These are phyloP conservation scores for Mucor indicus DNA, from an alignment of 371 early-diverging fungal genomes.

Conservation along the genomic window DNA sequence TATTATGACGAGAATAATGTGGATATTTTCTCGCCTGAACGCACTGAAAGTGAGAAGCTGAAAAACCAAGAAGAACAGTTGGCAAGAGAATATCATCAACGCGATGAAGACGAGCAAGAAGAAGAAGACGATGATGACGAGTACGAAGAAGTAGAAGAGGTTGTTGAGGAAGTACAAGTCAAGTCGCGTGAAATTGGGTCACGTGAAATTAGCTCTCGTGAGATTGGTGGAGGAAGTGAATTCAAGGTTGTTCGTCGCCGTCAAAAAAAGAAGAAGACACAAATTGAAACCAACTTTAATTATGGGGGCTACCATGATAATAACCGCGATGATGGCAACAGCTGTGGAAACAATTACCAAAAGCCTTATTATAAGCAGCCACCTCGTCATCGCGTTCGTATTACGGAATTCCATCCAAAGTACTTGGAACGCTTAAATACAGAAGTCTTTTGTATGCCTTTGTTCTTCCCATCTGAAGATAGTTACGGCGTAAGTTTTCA, in stretches of 20 bases:
- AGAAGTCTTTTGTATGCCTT: constrained; percentile 46
- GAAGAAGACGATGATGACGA: constrained; percentile 20
- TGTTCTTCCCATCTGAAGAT: constrained; percentile 56
- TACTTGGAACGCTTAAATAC: constrained; percentile 7
- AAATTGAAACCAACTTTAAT: constrained; percentile 8
- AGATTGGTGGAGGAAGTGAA: constrained; percentile 12
- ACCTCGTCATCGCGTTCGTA: constrained; percentile 4
- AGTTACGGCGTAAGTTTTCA: constrained; percentile 23
- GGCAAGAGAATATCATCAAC: constrained; percentile 1
- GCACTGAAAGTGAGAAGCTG: constrained; percentile 18
- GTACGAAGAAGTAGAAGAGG: constrained; percentile 20
- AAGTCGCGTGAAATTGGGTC: constrained; percentile 21
- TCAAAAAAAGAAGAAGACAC: constrained; percentile 19
- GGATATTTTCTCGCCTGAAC: constrained; percentile 19
- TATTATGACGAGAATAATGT: constrained; percentile 6
- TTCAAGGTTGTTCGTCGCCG: constrained; percentile 18
- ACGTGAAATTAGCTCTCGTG: constrained; percentile 12
- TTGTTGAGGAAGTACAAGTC: constrained; percentile 12
- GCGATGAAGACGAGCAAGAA: constrained; percentile 1
- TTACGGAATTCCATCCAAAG: constrained; percentile 14
- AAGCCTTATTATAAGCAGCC: no score
- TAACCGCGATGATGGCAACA: constrained; percentile 5
- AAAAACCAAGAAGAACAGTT: constrained; percentile 1
- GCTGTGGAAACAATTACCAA: no score
- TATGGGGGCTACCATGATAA: neutral